phyloP scores from a whole-genome alignment of 306 rosid genomes.

The Benincasa hispida region DNA sequence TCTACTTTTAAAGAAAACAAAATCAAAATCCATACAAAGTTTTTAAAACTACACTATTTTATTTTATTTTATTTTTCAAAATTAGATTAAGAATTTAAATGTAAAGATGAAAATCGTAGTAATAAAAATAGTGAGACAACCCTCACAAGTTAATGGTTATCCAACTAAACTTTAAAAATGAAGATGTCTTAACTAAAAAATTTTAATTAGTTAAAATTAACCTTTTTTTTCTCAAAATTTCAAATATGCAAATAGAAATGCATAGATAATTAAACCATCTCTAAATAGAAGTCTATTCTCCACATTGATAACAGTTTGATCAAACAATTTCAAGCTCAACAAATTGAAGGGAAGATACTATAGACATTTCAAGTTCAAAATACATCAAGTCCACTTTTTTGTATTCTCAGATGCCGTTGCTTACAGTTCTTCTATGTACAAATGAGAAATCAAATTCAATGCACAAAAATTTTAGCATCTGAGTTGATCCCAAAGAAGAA shows the following conservation, averaged over 20 bases:
- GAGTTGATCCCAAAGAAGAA: neutral
- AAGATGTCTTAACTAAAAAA: no score
- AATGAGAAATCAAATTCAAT: slow-evolving; percentile 1
- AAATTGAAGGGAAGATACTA: neutral
- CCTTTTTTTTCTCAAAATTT: no score
- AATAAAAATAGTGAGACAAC: no score
- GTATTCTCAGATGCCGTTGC: neutral
- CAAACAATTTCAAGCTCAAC: neutral
- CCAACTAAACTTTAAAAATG: no score
- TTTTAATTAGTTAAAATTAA: no score
- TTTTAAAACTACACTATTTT: no score
- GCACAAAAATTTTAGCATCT: slow-evolving; percentile 1
- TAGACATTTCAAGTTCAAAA: neutral
- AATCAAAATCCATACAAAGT: no score
- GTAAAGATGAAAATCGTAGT: no score
- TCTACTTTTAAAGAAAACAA: no score
- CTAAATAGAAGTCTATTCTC: neutral
- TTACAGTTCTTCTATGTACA: neutral
- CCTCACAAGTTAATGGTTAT: no score
- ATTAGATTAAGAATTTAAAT: no score
- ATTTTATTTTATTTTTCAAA: no score
- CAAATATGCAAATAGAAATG: neutral
- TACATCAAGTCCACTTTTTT: neutral
- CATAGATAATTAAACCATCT: neutral
- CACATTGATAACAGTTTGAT: neutral